Base-by-base conservation (phyloP, 2,329 filamentous ascomycete genomes). In the Hansfordia pulvinata region DNA sequence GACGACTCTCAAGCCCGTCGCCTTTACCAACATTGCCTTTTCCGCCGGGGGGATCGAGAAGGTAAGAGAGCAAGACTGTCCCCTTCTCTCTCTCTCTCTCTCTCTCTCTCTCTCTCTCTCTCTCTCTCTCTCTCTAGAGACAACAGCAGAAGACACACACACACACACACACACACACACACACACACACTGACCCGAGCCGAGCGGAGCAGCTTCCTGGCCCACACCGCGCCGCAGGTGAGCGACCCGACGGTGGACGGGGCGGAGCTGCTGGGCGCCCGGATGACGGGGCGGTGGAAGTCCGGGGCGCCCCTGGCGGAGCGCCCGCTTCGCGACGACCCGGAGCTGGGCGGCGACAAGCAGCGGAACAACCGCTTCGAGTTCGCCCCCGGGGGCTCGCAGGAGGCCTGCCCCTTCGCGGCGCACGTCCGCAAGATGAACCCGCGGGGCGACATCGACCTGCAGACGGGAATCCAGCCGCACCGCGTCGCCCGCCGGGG, bases 381-480 rank as follows among this genome's bases (percentile, higher is more conserved):
- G 12, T 58, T 52, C 30, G 36, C 43, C 15, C 34, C 38, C 3
- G 23, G 37, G 9, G 40, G 39, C 8, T n/a, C n/a, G n/a, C 48
- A 54, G 23, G 41, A 47, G 2, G 42, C 46, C 12, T 62, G 59
- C 34, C 58, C 59, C 2, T 57, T 59, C 24, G 56, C 56, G 0
- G 54, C 59, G 2, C 59, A 63, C 26, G 52, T 54, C 16, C 58
- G 59, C 21, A 62, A 63, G 43, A 59, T 52, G 20, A 56, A 58
- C 21, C 59, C 59, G 1, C 44, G 58, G 11, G 44, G 39, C 8
- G 54, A 61, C 29, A 30, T 47, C 1, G 35, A 41, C 19, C 28
- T 34, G 5, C 34, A 44, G 7, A 37, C 45, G 10, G 36, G 27
- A 10, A 40, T 33, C 6, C 33, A 39, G 12, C 18, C 27, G 4